Base-by-base conservation (phyloP, 345 rosid species). In the Erysimum cheiranthoides region DNA sequence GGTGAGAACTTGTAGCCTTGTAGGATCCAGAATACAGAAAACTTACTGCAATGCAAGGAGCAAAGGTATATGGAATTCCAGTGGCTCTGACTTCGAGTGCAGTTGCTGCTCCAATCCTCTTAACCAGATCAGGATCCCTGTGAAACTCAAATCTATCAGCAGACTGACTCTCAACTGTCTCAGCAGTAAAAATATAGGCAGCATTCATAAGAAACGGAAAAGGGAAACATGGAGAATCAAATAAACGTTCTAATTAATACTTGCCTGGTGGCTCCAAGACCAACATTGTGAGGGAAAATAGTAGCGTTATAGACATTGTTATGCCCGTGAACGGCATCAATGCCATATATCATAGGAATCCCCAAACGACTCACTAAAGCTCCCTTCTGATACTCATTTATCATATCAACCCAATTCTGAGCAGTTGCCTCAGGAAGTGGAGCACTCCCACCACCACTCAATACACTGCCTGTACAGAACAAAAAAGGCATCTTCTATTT, bases 1-100 rank as follows among this genome's bases (percentile, higher is more conserved):
- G 3, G 7, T 54, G 30, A 66, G 14, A 53, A 49, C 16, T 49
- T 2, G 25, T 28, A 35, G 10, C 36, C 16, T 49, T 2, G 25
- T 28, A 35, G 10, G 42, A 30, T 52, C 34, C 5, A 66, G 13
- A 36, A 57, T n/a, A 57, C n/a, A 68, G 70, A 61, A 43, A 32
- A 1, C 3, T 57, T 88, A 95, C 98, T n/a, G 98, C 99, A 65
- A 95, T 87, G 86, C 98, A 95, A 60, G 99, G 99, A 52, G 97
- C 99, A 71, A 95, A 95, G 3, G 75, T 86, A 58, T 92, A 95
- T 60, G 96, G 98, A 52, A 95, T 95, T 61, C 98, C 98, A 0
- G 99, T 90, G 66, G 99, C 98, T 85, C 96, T 89, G 73, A 86
- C 94, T 91, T 95, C 99, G n/a, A 90, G 78, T 46, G 98, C 98